Evolutionary conservation across 257 asterid species (phyloP).

Genomic region (Apocynum venetum): DNA sequence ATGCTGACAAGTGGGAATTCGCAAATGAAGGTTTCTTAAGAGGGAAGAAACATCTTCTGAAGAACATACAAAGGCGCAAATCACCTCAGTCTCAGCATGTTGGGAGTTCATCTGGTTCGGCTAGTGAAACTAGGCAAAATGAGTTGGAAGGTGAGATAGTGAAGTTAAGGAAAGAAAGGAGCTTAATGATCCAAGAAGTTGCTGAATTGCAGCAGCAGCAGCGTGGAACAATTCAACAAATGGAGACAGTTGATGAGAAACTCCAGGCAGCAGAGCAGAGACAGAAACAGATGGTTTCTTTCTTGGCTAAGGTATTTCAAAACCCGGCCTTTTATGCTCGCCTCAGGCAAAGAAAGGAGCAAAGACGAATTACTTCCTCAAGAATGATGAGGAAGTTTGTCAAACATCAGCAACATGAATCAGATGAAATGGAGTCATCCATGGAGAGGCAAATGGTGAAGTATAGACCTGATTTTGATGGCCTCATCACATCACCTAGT

Average conservation of each 20-base stretch:
- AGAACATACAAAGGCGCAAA: conserved; percentile 74
- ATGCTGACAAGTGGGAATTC: conserved; percentile 79
- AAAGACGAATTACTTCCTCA: conserved; percentile 37
- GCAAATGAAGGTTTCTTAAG: conserved; percentile 60
- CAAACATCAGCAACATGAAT: conserved; percentile 40
- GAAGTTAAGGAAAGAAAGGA: conserved; percentile 55
- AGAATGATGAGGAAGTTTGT: conserved; percentile 45
- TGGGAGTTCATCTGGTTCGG: conserved; percentile 43
- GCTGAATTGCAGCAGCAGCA: conserved; percentile 69
- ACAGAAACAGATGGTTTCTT: conserved; percentile 85
- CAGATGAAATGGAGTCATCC: conserved; percentile 23
- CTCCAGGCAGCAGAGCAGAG: conserved; percentile 65
- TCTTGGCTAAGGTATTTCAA: conserved; percentile 68
- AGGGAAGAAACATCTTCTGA: conserved; percentile 65
- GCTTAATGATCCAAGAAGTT: conserved; percentile 64
- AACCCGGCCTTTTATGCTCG: conserved; percentile 46
- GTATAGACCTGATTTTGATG: conserved; percentile 25
- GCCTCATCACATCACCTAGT: conserved; percentile 10
- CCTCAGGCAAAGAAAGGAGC: conserved; percentile 43
- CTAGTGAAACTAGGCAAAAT: conserved; percentile 34
- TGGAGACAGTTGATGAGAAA: conserved; percentile 61
- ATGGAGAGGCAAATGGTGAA: conserved; percentile 30
- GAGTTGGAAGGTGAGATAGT: conserved; percentile 55
- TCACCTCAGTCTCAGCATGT: conserved; percentile 45
- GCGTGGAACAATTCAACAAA: conserved; percentile 45